Percentiles rank a stretch among this genome's conserved stretches.
phyloP scores from a whole-genome alignment of 345 rosid genomes.

The Hirschfeldia incana region DNA sequence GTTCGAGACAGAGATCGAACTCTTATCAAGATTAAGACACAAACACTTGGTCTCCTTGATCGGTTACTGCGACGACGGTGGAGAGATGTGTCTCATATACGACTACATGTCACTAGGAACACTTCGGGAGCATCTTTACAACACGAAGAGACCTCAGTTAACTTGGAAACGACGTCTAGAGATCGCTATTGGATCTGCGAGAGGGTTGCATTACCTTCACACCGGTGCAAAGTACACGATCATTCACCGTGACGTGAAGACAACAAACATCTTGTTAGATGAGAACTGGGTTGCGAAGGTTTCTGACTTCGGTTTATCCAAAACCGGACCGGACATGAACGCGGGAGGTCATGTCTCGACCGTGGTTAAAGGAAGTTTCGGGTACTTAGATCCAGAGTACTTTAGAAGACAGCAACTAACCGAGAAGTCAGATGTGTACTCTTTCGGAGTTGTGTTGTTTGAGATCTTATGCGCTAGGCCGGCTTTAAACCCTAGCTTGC shows the following conservation, averaged over 20 bases:
- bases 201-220: slow-evolving; percentile 89
- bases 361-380: slow-evolving; percentile 87
- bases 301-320: slow-evolving; percentile 77
- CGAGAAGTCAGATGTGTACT: slow-evolving; percentile 84
- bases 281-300: slow-evolving; percentile 87
- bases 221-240: slow-evolving; percentile 88
- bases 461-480: slow-evolving; percentile 77
- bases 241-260: slow-evolving; percentile 91
- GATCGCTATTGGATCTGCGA: slow-evolving; percentile 73
- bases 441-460: slow-evolving; percentile 85
- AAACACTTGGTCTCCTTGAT: slow-evolving; percentile 87
- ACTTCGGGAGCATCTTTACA: slow-evolving; percentile 68
- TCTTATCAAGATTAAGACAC: slow-evolving; percentile 83
- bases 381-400: slow-evolving; percentile 86
- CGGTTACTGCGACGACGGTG: slow-evolving; percentile 80
- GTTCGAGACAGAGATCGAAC: slow-evolving; percentile 79
- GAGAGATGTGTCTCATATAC: slow-evolving; percentile 80
- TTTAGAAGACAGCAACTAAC: slow-evolving; percentile 76
- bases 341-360: slow-evolving; percentile 85
- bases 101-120: slow-evolving; percentile 90
- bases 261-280: slow-evolving; percentile 83
- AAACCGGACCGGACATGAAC: slow-evolving; percentile 67
- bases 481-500: slow-evolving; percentile 64
- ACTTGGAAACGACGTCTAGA: slow-evolving; percentile 79
- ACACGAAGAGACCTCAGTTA: slow-evolving; percentile 50